Conservation (phyloP, 345 rosid species). For the Anastatica hierochuntica region DNA sequence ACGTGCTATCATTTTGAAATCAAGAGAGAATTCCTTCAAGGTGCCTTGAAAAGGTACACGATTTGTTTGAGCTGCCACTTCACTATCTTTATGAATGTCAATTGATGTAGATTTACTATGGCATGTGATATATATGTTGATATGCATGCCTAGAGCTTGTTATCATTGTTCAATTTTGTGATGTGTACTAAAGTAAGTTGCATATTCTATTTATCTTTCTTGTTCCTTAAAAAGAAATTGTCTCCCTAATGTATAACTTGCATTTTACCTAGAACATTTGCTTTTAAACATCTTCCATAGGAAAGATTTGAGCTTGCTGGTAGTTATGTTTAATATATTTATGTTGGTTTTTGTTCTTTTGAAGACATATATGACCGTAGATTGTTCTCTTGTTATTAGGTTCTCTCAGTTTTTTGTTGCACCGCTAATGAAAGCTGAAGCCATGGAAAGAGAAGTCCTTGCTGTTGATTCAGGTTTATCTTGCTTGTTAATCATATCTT, state of each 20-base stretch:
- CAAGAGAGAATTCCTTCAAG: slow-evolving; percentile 72
- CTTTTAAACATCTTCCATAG: not conserved
- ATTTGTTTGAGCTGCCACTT: no score
- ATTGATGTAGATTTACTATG: no score
- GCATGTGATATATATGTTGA: no score
- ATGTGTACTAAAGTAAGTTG: no score
- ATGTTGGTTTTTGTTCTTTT: not conserved
- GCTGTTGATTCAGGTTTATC: slow-evolving; percentile 89
- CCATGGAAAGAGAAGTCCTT: slow-evolving; percentile 95
- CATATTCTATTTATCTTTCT: no score
- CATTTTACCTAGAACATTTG: no score
- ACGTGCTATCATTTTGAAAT: slow-evolving; percentile 98
- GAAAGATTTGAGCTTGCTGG: not conserved
- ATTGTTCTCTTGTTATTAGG: slow-evolving; percentile 36
- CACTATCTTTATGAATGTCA: no score
- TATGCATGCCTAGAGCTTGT: no score
- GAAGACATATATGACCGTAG: slow-evolving; percentile 12
- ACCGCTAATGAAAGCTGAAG: slow-evolving; percentile 87
- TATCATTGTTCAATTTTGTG: no score
- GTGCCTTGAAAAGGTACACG: slow-evolving; percentile 81
- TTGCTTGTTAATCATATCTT: slow-evolving; percentile 2
- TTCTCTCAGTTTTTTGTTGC: slow-evolving; percentile 97
- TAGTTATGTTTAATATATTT: not conserved
- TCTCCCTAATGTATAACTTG: no score
- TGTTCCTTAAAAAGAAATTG: no score